Conservation (phyloP, 306 rosid species). For the Cajanus cajan region DNA sequence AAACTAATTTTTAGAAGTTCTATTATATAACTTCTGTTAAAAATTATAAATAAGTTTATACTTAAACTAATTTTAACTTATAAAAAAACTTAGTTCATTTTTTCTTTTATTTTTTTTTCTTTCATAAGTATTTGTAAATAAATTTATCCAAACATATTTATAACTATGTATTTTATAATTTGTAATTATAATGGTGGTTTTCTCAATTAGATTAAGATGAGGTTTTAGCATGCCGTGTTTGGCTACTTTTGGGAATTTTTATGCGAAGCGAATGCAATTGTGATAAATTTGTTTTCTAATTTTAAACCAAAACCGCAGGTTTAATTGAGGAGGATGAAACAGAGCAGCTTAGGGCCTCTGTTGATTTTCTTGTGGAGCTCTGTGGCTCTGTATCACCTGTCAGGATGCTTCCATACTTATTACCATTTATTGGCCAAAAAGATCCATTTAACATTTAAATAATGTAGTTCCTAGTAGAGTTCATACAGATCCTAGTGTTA, state of each 20-base stretch:
- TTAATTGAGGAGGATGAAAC: slow-evolving; percentile 57
- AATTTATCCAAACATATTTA: no score
- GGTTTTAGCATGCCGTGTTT: slow-evolving; percentile 5
- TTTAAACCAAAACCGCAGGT: slow-evolving; percentile 44
- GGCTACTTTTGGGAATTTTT: slow-evolving; percentile 6
- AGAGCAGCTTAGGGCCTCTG: slow-evolving; percentile 76
- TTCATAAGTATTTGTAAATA: no score
- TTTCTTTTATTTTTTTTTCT: no score
- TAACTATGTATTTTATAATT: no score
- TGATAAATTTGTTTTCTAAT: neutral
- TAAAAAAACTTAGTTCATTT: no score
- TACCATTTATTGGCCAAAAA: neutral
- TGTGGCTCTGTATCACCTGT: slow-evolving; percentile 67
- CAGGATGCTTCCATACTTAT: slow-evolving; percentile 23
- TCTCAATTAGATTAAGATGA: neutral
- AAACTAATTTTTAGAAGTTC: no score
- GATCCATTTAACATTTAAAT: neutral
- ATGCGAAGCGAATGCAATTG: neutral
- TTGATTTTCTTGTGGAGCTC: slow-evolving; percentile 86
- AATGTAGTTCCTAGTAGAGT: neutral
- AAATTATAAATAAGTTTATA: no score
- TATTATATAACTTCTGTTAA: no score
- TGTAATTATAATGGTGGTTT: slow-evolving; percentile 10
- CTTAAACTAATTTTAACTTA: no score
- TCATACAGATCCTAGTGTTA: neutral